phyloP scores from a whole-genome alignment of 345 rosid genomes.

The Gossypium herbaceum region DNA sequence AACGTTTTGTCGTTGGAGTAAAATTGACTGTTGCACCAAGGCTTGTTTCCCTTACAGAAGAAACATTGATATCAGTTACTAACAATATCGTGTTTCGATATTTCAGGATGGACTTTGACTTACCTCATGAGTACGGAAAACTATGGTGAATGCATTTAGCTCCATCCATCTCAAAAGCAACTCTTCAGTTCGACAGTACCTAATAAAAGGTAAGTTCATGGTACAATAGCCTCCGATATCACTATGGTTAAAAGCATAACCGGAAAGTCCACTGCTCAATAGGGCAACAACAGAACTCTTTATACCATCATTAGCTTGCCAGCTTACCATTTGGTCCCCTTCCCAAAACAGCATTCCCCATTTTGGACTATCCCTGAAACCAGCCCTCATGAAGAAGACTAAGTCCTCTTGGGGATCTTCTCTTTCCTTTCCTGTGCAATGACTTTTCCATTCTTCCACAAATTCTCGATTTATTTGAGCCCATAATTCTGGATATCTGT shows the following conservation, averaged over 20 bases:
- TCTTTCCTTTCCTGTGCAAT: conserved; percentile 24
- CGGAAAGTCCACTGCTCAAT: conserved; percentile 62
- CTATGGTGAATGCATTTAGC: conserved; percentile 56
- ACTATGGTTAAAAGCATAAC: conserved; percentile 65
- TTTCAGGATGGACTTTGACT: conserved; percentile 21
- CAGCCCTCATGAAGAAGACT: conserved; percentile 39
- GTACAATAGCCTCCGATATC: conserved; percentile 77
- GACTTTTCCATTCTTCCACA: conserved; percentile 57
- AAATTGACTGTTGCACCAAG: conserved; percentile 5
- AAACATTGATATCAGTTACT: conserved; percentile 8
- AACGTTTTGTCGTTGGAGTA: conserved; percentile 21
- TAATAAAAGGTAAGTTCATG: conserved; percentile 48
- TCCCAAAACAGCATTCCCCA: conserved; percentile 82
- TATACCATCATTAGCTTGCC: conserved; percentile 67
- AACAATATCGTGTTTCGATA: conserved; percentile 9
- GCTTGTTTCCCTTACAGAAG: conserved; percentile 11
- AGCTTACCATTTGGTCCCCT: conserved; percentile 85
- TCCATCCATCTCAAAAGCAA: conserved; percentile 76
- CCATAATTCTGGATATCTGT: conserved; percentile 77
- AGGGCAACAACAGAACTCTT: conserved; percentile 68
- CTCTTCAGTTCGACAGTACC: conserved; percentile 58
- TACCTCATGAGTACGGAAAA: conserved; percentile 75
- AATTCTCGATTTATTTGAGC: conserved; percentile 59
- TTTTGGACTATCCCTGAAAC: conserved; percentile 64
- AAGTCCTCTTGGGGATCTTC: conserved; percentile 30